These are phyloP conservation scores for Globisporangium recalcitrans DNA, from an alignment of 352 stramenopile species.

Conservation along the genomic window DNA sequence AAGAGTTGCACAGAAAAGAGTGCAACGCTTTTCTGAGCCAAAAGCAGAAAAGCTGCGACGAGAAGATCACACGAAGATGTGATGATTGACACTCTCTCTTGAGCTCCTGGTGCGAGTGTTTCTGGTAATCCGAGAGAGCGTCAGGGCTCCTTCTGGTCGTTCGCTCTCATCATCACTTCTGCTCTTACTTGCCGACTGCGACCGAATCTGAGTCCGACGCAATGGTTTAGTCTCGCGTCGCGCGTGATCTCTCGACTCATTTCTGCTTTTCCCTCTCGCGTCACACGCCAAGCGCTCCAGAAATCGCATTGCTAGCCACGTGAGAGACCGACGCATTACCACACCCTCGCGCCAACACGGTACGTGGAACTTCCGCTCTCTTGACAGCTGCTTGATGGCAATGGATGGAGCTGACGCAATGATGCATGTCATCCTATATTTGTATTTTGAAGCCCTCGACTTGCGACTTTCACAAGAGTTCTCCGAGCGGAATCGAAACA, in stretches of 20 bases:
- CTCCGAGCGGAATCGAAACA: background rate
- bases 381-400: background rate
- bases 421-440: background rate
- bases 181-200: background rate
- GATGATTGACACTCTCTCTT: conserved; percentile 1
- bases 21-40: conserved; percentile 5
- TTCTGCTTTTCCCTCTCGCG: background rate
- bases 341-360: background rate
- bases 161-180: conserved; percentile 2
- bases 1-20: background rate
- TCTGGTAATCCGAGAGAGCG: background rate
- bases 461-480: background rate
- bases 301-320: background rate
- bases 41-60: background rate
- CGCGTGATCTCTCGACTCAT: conserved; percentile 3
- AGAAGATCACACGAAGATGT: conserved; percentile 3
- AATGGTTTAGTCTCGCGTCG: background rate
- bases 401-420: background rate
- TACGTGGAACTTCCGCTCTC: background rate
- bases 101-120: background rate
- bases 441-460: background rate
- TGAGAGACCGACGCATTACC: background rate
- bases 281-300: background rate
- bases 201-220: background rate
- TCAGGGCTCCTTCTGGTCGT: background rate